Conservation (phyloP, 352 stramenopile genomes). For the Globisporangium abappressorium region DNA sequence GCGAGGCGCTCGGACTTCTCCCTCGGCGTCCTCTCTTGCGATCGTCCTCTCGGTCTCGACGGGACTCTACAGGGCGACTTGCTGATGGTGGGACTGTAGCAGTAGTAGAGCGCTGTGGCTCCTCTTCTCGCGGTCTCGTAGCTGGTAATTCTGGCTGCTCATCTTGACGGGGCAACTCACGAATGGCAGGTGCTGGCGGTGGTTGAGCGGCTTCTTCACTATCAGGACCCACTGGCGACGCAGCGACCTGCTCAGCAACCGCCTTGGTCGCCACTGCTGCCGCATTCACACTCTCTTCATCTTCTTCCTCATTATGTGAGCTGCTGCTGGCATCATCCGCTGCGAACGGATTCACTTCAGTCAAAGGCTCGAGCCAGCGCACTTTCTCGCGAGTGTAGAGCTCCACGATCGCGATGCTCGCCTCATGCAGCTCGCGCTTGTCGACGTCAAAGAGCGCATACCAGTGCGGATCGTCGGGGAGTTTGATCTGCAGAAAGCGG, state of each 20-base stretch:
- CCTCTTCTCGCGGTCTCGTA: not conserved
- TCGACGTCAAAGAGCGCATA: constrained; percentile 71
- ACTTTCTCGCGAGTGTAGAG: constrained; percentile 59
- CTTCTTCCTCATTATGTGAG: constrained; percentile 10
- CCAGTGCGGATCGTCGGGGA: constrained; percentile 61
- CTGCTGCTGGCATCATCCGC: constrained; percentile 36
- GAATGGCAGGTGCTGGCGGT: not conserved
- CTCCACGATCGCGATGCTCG: constrained; percentile 52
- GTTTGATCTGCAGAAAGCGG: constrained; percentile 46
- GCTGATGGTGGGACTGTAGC: not conserved
- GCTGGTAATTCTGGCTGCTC: not conserved
- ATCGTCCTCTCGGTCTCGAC: not conserved
- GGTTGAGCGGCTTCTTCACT: not conserved
- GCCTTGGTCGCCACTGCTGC: not conserved
- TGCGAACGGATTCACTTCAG: constrained; percentile 62
- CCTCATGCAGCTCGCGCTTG: constrained; percentile 39
- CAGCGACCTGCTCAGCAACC: not conserved
- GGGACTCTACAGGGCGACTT: not conserved
- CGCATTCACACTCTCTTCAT: not conserved
- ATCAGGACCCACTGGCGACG: constrained; percentile 10
- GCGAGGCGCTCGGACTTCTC: constrained; percentile 13
- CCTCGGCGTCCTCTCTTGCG: not conserved
- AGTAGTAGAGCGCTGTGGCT: not conserved
- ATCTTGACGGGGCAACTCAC: not conserved
- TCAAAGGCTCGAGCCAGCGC: constrained; percentile 73